Evolutionary conservation across 768 basidiomycete genomes (phyloP), one percentile per base, ranked within the genome.

Genomic region (Kwoniella sp.): DNA sequence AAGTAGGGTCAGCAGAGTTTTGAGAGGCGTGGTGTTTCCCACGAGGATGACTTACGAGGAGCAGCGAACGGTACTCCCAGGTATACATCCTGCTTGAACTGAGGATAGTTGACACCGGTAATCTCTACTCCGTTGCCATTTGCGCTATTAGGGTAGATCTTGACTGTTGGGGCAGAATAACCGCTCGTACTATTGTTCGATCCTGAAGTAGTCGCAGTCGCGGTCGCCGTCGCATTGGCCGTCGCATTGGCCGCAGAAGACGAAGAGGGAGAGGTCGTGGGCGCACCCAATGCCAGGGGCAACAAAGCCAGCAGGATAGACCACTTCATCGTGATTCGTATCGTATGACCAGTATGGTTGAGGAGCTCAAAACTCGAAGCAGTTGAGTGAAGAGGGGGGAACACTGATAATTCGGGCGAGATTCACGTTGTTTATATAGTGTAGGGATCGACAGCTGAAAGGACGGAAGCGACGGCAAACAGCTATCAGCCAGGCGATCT

Each of bases 1-100:
- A 33, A 26, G 51, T 15, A 26, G 36, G 22, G 46, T 50, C 21
- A 52, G 48, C 25, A 2, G 5, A 17, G 19, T 17, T 19, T 19
- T 47, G 46, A 17, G n/a, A n/a, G n/a, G n/a, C n/a, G n/a, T n/a
- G n/a, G n/a, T n/a, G n/a, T n/a, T n/a, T n/a, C n/a, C n/a, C n/a
- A n/a, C n/a, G n/a, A n/a, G 36, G 8, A 1, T 27, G 21, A 66
- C 74, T 51, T 49, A 77, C 75, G 77, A 52, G 75, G 72, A 30
- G 60, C 48, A 22, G 77, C 78, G 53, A 70, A 79, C 9, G 78
- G 78, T 44, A 79, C 70, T 44, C 78, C 77, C 12, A 74, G 63
- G 63, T 72, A 79, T 2, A 59, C 63, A 63, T 76, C 73, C 19
- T 68, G 64, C 33, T 59, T 62, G 29, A 69, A 64, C 22, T 27